Base-by-base conservation (phyloP, 140 eudicot genomes). In the Stevia rebaudiana region DNA sequence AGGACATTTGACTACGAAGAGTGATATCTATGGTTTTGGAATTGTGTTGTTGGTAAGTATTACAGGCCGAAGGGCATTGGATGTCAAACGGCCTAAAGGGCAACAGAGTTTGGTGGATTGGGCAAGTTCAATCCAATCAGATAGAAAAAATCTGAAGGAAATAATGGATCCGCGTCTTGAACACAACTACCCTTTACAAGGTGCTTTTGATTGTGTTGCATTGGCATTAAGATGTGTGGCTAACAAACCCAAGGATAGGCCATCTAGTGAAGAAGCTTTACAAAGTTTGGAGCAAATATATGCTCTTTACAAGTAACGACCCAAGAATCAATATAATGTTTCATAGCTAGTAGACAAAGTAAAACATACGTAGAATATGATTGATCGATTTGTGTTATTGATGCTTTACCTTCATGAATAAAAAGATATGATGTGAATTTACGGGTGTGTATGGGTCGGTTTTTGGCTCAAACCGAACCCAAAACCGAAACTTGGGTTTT, bases 101-200 rank as follows among this genome's bases (percentile, higher is more conserved):
- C 33, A 46, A 5, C 12, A 15, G 0, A 57, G 40, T 40, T 55
- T 73, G 61, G 62, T 73, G 6, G 35, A 35, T 3, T 73, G 78
- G 78, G 46, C 18, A 11, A 4, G 17, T 13, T 36, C 25, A 6
- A 3, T 55, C 9, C 31, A 65, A 42, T 31, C 51, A n/a, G 12
- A 16, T 0, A 54, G 8, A 54, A 16, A 8, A 22, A 9, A 44
- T 36, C 60, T 73, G 22, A 42, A 55, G 61, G 7, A 16, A 54
- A 22, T 73, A 31, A 64, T 73, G 43, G 78, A 73, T 73, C 78
- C 78, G 15, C 78, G 72, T 47, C 72, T 73, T 55, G 52, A 55
- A 55, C 42, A 53, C 5, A 44, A 43, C 8, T 73, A 55, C 53
- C 52, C 72, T 33, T 3, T 21, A 17, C 24, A 65, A 64, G 67